These are phyloP conservation scores for Dictyostelium capitatum DNA, from an alignment of 78 protist genomes.

Conservation along the genomic window DNA sequence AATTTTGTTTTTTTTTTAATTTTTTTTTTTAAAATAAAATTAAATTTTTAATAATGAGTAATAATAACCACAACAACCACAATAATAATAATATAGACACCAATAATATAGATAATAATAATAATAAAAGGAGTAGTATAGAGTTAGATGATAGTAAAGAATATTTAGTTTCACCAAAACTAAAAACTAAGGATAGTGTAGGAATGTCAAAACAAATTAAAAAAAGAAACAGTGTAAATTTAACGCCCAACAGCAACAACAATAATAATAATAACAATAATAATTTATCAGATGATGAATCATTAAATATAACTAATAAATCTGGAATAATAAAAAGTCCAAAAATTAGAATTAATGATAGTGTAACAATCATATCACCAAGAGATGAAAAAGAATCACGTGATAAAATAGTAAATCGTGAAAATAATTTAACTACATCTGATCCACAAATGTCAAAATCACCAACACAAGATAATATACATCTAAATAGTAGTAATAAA, in stretches of 20 bases:
- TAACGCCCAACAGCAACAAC: neutral
- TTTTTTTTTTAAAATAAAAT: too few relatives aligned
- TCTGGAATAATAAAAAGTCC: neutral
- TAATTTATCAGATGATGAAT: neutral
- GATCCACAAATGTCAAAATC: constrained; percentile 1
- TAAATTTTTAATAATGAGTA: too few relatives aligned
- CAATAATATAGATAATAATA: too few relatives aligned
- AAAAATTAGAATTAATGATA: neutral
- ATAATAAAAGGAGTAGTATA: neutral
- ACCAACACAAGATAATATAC: neutral
- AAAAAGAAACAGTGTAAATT: neutral
- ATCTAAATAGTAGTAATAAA: neutral
- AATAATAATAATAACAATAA: neutral
- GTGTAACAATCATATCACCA: constrained; percentile 20
- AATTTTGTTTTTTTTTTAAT: too few relatives aligned
- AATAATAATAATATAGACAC: too few relatives aligned
- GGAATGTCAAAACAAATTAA: constrained; percentile 1
- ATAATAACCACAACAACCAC: too few relatives aligned
- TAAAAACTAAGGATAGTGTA: neutral
- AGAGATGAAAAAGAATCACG: constrained; percentile 31
- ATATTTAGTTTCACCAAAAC: constrained; percentile 9
- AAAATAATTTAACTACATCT: constrained; percentile 45
- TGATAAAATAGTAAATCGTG: constrained; percentile 58
- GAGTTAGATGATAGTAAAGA: neutral
- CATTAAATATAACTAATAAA: neutral